A percentile compares a stretch with the other conserved stretches of the same genome.
These are phyloP conservation scores for Prunus mira DNA, from an alignment of 306 rosid species.

Conservation along the genomic window DNA sequence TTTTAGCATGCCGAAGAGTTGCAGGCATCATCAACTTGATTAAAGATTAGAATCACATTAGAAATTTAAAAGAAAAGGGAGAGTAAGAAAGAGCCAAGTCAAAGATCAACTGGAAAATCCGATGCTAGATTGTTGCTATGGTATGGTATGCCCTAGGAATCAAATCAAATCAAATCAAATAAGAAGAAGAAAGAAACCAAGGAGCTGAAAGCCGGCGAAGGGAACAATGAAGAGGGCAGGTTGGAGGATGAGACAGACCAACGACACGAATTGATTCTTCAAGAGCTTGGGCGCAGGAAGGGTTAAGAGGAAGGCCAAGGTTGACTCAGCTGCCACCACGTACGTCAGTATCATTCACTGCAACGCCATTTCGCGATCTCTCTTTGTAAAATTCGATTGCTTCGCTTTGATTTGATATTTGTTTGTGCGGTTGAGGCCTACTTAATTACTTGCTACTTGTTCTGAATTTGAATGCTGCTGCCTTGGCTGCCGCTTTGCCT, in stretches of 20 bases:
- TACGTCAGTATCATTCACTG: constrained; percentile 91
- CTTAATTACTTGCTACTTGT: background rate
- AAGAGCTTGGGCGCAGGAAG: constrained; percentile 73
- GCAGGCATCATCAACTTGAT: background rate
- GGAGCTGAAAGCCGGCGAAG: constrained; percentile 85
- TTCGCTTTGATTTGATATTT: background rate
- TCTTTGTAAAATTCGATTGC: background rate
- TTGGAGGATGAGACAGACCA: constrained; percentile 79
- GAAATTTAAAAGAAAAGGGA: background rate
- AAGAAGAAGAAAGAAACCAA: constrained; percentile 34
- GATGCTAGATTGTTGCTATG: too few species aligned
- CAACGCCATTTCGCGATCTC: constrained; percentile 56
- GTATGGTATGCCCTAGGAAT: background rate
- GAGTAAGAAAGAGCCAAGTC: background rate
- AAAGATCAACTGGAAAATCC: background rate
- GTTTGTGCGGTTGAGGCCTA: too few species aligned
- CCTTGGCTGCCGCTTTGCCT: too few species aligned
- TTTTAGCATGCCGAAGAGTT: background rate
- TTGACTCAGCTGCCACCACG: constrained; percentile 85
- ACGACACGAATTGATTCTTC: constrained; percentile 59
- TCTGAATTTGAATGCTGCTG: too few species aligned
- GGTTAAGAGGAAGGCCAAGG: constrained; percentile 60
- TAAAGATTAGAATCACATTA: background rate
- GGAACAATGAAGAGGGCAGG: constrained; percentile 84
- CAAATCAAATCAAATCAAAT: too few species aligned